These are phyloP conservation scores for Cicer arietinum DNA, from an alignment of 306 rosid species.

Conservation along the genomic window DNA sequence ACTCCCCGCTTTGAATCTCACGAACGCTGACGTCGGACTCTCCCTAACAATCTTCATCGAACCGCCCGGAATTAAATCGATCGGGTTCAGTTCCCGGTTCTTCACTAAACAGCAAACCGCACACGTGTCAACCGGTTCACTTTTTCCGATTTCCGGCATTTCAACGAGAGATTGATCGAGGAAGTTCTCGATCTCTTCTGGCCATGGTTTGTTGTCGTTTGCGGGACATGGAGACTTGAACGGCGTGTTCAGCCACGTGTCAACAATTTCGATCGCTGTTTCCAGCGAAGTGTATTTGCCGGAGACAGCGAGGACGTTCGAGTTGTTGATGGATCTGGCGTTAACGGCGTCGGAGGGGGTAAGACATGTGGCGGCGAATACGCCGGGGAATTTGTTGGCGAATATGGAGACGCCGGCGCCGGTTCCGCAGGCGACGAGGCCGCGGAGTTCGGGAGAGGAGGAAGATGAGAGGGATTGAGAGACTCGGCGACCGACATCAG, in stretches of 20 bases:
- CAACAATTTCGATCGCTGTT: slow-evolving; percentile 62
- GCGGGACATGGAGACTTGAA: slow-evolving; percentile 80
- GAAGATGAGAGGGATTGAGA: slow-evolving; percentile 58
- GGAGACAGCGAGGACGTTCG: slow-evolving; percentile 89
- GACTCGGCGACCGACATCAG: slow-evolving; percentile 85
- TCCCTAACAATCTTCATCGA: slow-evolving; percentile 89
- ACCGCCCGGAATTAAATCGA: slow-evolving; percentile 79
- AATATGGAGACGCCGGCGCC: slow-evolving; percentile 88
- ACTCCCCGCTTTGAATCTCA: slow-evolving; percentile 79
- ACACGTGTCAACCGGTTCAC: slow-evolving; percentile 40
- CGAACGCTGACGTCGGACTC: slow-evolving; percentile 81
- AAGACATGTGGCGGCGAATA: slow-evolving; percentile 75
- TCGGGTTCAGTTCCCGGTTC: slow-evolving; percentile 65
- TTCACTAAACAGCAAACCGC: slow-evolving; percentile 75
- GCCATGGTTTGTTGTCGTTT: slow-evolving; percentile 72
- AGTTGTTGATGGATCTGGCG: slow-evolving; percentile 84
- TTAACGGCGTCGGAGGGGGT: slow-evolving; percentile 67
- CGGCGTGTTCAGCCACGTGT: slow-evolving; percentile 79
- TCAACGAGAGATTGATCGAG: slow-evolving; percentile 65
- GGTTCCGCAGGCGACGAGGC: slow-evolving; percentile 88
- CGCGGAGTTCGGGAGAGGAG: slow-evolving; percentile 49
- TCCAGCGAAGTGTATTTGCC: slow-evolving; percentile 68
- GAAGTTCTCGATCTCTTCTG: slow-evolving; percentile 59
- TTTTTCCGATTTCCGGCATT: slow-evolving; percentile 67
- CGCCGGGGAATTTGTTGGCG: slow-evolving; percentile 89